Percentiles rank a stretch among this genome's conserved stretches.
These are phyloP conservation scores for Tulasnella calospora DNA, from an alignment of 768 basidiomycete genomes.

Conservation along the genomic window DNA sequence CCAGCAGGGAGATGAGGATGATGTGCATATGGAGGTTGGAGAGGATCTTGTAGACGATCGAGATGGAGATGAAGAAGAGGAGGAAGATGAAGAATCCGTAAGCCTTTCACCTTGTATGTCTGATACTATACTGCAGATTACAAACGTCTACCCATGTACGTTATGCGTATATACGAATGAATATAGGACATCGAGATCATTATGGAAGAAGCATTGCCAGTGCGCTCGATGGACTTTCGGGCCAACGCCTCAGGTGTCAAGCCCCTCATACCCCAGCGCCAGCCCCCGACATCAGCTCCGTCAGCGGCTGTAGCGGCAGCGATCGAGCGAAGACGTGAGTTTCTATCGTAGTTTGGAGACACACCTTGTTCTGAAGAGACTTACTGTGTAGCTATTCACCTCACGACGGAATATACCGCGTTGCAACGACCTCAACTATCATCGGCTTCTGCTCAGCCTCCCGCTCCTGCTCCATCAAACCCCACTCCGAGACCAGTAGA, in stretches of 20 bases:
- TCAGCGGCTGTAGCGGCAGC: conserved; percentile 35
- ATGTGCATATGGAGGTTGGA: conserved; percentile 25
- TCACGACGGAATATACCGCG: conserved; percentile 29
- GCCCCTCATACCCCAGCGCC: background rate
- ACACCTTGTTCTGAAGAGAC: background rate
- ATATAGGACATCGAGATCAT: conserved; percentile 83
- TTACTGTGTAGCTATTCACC: conserved; percentile 33
- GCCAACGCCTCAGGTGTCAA: conserved; percentile 37
- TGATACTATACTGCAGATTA: conserved; percentile 32
- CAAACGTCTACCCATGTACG: too few relatives aligned
- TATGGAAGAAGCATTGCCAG: conserved; percentile 58
- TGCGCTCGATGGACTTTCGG: conserved; percentile 69
- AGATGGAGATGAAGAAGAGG: conserved; percentile 38
- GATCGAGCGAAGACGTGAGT: conserved; percentile 24
- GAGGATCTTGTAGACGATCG: conserved; percentile 31
- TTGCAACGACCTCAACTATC: conserved; percentile 1
- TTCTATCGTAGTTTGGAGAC: conserved; percentile 24
- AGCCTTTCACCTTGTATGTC: conserved; percentile 20
- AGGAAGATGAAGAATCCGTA: conserved; percentile 41
- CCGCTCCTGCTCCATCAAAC: conserved; percentile 13
- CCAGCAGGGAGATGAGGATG: background rate
- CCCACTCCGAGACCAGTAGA: background rate
- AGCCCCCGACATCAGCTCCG: conserved; percentile 38
- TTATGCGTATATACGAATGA: background rate
- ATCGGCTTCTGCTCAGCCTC: conserved; percentile 15